Base-by-base conservation (phyloP, 2,329 filamentous ascomycete species). In the Pseudogymnoascus sp. region DNA sequence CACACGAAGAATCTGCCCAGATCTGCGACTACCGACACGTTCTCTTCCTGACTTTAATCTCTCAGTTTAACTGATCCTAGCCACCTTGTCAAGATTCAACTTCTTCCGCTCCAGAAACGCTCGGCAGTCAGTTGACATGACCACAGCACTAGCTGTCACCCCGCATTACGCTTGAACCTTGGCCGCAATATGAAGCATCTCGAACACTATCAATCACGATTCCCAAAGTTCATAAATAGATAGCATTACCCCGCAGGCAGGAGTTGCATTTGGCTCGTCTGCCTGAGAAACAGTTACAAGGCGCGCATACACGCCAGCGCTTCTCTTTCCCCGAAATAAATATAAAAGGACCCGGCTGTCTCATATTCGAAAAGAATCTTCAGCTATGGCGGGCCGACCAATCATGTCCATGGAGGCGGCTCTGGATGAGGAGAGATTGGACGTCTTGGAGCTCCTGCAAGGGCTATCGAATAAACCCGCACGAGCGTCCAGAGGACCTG, bases 341-440 rank as follows among this genome's bases (percentile, higher is more conserved):
- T 28, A 36, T 25, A 62, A 36, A 36, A 28, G 21, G 66, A 64
- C 64, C 46, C 46, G 64, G 64, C 62, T 61, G 50, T 56, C 42
- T 61, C 61, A 46, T 28, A 62, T 64, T 62, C 42, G 59, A 64
- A 65, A 61, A 37, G 44, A 28, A 53, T 42, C 53, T 60, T 56
- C 61, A 60, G 62, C 62, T 34, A 65, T 66, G 64, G 25, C 73
- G 73, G 70, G 64, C 68, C 38, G 64, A 67, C 60, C 62, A 76
- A 78, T 79, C 18, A 91, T 91, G 87, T 91, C 89, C 71, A 84
- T 93, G 71, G 89, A 91, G 76, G 84, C 88, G 59, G 84, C 87
- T 68, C 80, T 92, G 67, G 89, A 92, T 72, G 87, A 91, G 78
- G 90, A 93, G 79, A 84, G 89, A 66, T 81, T 82, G 66, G 89